Evolutionary conservation across 164 flowering plant genomes (phyloP), one percentile per base, ranked within the genome.

Genomic region (Protea cynaroides): DNA sequence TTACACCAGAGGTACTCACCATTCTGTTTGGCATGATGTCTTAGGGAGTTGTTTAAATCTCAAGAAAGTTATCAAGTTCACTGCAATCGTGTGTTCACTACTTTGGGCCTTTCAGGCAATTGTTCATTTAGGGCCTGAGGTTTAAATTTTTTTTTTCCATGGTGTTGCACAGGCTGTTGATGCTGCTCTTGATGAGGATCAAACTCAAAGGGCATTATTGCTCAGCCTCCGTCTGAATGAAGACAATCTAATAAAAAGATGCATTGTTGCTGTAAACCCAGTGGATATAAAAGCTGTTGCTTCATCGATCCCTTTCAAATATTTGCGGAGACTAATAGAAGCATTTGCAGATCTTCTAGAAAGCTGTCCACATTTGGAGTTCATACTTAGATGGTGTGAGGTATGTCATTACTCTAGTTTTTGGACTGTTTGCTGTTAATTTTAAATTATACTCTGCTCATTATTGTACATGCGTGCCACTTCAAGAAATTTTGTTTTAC

Each of bases 221-320:
- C 84, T 95, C 54, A 88, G 97, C 56, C 86, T 95, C 38, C 86
- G 99, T 18, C 72, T 95, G 55, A 95, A 95, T 64, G 97, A 95
- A 77, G 97, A 91, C 67, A 9, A 70, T 56, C 66, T 89, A 29
- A 88, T 95, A 18, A 89, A 92, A 68, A 88, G 80, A 65, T 88
- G 94, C 69, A 82, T 89, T 59, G 65, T 88, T 66, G 65, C 94
- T 50, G 93, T 89, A 24, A 67, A 70, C n/a, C 94, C 97, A 8
- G 64, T 47, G 17, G 94, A 89, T 70, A 79, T 95, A 25, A 83
- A 86, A 40, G 88, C 84, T 36, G 85, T 84, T 66, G 92, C 80
- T 63, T 71, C 84, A 63, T 78, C 94, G 47, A 73, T 92, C 50
- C 97, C 97, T 59, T 65, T 72, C 21, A 86, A 75, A 75, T 95